These are phyloP conservation scores for Farysia itapuensis DNA, from an alignment of 1,284 basidiomycete genomes.

Conservation along the genomic window DNA sequence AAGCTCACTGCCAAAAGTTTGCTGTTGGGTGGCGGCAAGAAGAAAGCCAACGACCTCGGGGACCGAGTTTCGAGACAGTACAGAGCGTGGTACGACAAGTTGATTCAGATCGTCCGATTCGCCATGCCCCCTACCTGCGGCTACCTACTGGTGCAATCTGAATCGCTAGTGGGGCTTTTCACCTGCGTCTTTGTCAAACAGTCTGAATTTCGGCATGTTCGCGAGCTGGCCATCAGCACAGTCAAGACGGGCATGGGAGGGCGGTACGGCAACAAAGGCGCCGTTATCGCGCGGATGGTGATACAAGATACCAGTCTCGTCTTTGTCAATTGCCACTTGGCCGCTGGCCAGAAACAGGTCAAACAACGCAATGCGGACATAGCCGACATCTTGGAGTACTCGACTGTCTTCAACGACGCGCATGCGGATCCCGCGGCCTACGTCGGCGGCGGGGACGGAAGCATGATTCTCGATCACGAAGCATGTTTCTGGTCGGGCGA, in stretches of 20 bases:
- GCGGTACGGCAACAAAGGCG: constrained; percentile 95
- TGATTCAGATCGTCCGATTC: constrained; percentile 43
- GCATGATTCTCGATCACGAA: constrained; percentile 93
- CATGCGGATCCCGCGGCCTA: constrained; percentile 65
- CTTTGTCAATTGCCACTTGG: constrained; percentile 93
- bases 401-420: constrained; percentile 20
- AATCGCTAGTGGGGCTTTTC: constrained; percentile 88
- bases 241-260: constrained; percentile 90
- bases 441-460: constrained; percentile 86
- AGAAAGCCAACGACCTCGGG: constrained; percentile 39
- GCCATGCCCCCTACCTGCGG: constrained; percentile 61
- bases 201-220: constrained; percentile 64
- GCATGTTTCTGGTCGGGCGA: constrained; percentile 78
- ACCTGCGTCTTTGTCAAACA: constrained; percentile 81
- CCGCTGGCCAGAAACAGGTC: constrained; percentile 83
- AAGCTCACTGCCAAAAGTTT: constrained; percentile 73
- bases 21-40: constrained; percentile 48
- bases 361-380: constrained; percentile 82
- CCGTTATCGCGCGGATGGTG: constrained; percentile 83
- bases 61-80: constrained; percentile 41
- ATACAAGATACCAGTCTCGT: constrained; percentile 78
- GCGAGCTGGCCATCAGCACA: constrained; percentile 74
- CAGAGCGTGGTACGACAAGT: constrained; percentile 48
- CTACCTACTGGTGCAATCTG: constrained; percentile 79
- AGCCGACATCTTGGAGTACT: constrained; percentile 64